Evolutionary conservation across 495 filamentous ascomycete genomes (phyloP).

Genomic region (Achaetomiella virescens): DNA sequence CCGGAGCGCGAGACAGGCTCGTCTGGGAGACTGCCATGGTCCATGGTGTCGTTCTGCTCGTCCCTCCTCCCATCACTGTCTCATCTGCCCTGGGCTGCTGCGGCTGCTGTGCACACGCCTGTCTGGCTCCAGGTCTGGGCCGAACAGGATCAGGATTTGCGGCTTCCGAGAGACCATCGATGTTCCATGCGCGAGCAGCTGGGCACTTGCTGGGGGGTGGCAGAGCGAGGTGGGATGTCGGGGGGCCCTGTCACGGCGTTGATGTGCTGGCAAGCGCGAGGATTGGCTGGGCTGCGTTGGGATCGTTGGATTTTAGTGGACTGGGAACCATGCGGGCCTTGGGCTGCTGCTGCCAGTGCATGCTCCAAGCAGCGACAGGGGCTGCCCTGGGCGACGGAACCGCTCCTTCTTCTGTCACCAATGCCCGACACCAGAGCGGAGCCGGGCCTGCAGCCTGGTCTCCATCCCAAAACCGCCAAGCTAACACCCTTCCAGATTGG

Average conservation of each 20-base stretch:
- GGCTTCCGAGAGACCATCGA: constrained; percentile 22
- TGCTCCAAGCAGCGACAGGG: constrained; percentile 3
- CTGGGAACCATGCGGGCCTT: not conserved
- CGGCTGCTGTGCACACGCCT: constrained; percentile 13
- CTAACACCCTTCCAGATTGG: not conserved
- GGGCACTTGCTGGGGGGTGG: not conserved
- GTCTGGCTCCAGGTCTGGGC: no score
- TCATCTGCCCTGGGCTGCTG: constrained; percentile 6
- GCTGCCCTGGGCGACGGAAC: constrained; percentile 6
- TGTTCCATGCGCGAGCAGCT: constrained; percentile 28
- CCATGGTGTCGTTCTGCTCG: constrained; percentile 25
- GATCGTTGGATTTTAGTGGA: not conserved
- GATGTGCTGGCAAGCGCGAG: constrained; percentile 33
- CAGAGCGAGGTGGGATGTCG: constrained; percentile 15
- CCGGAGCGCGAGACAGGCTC: constrained; percentile 25
- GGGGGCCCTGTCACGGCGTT: constrained; percentile 24
- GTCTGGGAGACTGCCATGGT: constrained; percentile 30
- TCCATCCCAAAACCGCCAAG: constrained; percentile 1
- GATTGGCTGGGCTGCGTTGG: constrained; percentile 25
- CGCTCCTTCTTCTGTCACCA: not conserved
- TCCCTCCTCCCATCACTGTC: constrained; percentile 24
- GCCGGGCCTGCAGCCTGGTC: not conserved
- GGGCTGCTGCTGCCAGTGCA: no score
- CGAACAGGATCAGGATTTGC: constrained; percentile 23
- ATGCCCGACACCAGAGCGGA: not conserved